Percentiles rank a stretch among this genome's conserved stretches.
Evolutionary conservation across 179 eudicot species (phyloP).

Genomic region (Drosera spatulata): DNA sequence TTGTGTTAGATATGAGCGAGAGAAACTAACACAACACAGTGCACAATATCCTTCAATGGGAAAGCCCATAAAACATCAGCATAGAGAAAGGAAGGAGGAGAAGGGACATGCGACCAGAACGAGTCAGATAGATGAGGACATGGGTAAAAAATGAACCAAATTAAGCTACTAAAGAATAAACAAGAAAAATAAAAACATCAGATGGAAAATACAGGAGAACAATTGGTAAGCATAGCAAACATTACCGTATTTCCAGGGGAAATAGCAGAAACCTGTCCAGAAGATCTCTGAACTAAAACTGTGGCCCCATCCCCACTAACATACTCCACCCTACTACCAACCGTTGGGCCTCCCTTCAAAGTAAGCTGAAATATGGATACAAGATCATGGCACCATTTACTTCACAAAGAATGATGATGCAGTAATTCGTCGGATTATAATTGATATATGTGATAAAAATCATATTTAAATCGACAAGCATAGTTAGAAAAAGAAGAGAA

Average conservation of each 20-base stretch:
- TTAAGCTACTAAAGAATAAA: neutral
- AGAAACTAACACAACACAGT: too few relatives aligned
- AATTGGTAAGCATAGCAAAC: constrained; percentile 5
- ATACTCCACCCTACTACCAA: constrained; percentile 51
- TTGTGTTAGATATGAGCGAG: too few relatives aligned
- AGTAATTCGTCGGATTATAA: too few relatives aligned
- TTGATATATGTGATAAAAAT: too few relatives aligned
- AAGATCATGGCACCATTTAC: neutral
- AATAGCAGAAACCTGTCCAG: constrained; percentile 59
- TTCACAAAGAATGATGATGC: too few relatives aligned
- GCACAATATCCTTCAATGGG: too few relatives aligned
- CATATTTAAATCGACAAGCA: too few relatives aligned
- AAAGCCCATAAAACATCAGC: too few relatives aligned
- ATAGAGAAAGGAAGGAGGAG: too few relatives aligned
- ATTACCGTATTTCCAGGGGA: constrained; percentile 79
- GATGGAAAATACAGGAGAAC: neutral
- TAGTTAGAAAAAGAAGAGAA: neutral
- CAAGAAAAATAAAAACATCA: neutral
- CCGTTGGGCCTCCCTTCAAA: constrained; percentile 74
- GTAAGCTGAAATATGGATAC: constrained; percentile 28
- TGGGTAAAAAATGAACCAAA: neutral
- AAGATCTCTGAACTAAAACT: constrained; percentile 40
- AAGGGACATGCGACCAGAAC: too few relatives aligned
- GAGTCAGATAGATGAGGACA: too few relatives aligned
- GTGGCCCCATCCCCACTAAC: constrained; percentile 42